Conservation (phyloP, 2,329 filamentous ascomycete species). For the Magnaporthales sp. region DNA sequence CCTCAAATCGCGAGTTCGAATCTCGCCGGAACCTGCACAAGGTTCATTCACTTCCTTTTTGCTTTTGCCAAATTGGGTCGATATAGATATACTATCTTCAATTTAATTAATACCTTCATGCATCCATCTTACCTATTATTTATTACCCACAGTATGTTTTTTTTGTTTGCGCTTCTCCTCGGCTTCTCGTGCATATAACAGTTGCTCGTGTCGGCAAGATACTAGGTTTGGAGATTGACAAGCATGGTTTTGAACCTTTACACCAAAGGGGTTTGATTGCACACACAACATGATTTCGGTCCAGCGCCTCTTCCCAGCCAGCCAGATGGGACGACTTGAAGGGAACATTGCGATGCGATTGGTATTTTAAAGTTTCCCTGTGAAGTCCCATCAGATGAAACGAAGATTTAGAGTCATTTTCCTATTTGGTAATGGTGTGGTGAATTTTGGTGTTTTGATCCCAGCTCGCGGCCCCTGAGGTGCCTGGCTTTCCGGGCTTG, state of each 20-base stretch:
- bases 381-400: not conserved
- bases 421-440: not conserved
- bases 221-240: not conserved
- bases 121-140: too few species aligned
- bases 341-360: not conserved
- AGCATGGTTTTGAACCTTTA: not conserved
- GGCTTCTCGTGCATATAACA: not conserved
- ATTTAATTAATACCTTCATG: too few species aligned
- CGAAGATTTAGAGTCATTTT: not conserved
- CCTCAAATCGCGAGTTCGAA: constrained; percentile 3
- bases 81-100: too few species aligned
- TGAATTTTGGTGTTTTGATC: not conserved
- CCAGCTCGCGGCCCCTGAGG: not conserved
- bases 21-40: not conserved
- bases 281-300: not conserved
- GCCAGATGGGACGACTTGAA: not conserved
- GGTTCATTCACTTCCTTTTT: not conserved
- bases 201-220: not conserved
- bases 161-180: not conserved
- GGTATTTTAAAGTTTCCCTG: not conserved
- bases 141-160: not conserved
- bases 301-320: not conserved
- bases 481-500: not conserved
- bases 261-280: not conserved
- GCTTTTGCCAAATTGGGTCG: not conserved